These are phyloP conservation scores for Alternaria brassicicola DNA, from an alignment of 2,329 filamentous ascomycete genomes.

Conservation along the genomic window DNA sequence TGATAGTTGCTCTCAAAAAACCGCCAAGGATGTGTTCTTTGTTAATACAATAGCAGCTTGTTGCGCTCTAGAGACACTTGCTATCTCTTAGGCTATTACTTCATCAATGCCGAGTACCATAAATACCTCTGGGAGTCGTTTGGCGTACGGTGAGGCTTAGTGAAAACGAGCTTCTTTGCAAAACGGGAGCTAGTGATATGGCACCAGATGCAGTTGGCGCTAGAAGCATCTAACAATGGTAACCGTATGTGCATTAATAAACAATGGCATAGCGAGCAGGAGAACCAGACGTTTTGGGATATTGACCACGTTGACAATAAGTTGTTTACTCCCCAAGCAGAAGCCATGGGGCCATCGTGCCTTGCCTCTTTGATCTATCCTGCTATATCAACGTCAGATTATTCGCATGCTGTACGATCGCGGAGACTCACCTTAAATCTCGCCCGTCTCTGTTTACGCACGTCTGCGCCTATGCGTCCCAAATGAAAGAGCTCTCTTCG, in stretches of 20 bases:
- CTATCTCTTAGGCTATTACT: neutral
- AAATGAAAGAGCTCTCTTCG: conserved; percentile 4
- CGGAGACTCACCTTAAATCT: neutral
- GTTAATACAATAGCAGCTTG: neutral
- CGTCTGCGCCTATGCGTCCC: neutral
- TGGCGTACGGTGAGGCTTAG: neutral
- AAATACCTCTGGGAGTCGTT: neutral
- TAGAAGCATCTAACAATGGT: neutral
- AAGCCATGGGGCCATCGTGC: conserved; percentile 25
- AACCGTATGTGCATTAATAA: neutral
- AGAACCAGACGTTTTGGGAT: neutral
- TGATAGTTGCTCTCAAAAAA: neutral
- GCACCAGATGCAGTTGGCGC: neutral
- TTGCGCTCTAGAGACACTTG: neutral
- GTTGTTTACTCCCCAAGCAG: neutral
- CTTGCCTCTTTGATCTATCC: neutral
- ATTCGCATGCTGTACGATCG: neutral
- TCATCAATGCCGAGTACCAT: neutral
- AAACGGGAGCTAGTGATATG: neutral
- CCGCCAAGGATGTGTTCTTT: neutral
- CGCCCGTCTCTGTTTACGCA: neutral
- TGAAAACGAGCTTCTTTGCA: neutral
- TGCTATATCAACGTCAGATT: neutral
- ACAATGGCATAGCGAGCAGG: neutral
- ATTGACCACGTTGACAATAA: neutral